Percentiles rank a stretch among this genome's conserved stretches.
Evolutionary conservation across 768 basidiomycete species (phyloP).

Genomic region (Tulasnella sp.): DNA sequence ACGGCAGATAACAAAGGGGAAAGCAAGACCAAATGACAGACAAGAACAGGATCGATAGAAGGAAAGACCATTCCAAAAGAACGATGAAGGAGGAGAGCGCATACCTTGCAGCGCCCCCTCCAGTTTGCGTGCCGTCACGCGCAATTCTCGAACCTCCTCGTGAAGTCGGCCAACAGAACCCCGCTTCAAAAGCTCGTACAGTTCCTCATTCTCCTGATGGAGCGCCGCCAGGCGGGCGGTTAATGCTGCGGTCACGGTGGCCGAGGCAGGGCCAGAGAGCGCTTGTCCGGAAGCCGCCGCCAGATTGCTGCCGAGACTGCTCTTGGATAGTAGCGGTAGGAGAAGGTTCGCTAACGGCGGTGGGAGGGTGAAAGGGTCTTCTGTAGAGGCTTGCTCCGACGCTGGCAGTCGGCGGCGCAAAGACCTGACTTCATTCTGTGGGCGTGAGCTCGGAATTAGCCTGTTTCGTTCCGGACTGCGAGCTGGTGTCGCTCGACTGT

Average conservation of each 20-base stretch:
- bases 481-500: slow-evolving; percentile 9
- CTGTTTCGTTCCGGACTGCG: not conserved
- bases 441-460: not conserved
- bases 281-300: slow-evolving; percentile 38
- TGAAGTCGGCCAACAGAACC: slow-evolving; percentile 22
- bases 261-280: slow-evolving; percentile 42
- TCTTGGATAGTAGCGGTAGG: slow-evolving; percentile 14
- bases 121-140: slow-evolving; percentile 61
- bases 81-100: slow-evolving; percentile 12
- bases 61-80: slow-evolving; percentile 26
- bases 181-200: slow-evolving; percentile 54
- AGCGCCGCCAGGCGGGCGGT: slow-evolving; percentile 66
- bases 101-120: slow-evolving; percentile 74
- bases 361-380: slow-evolving; percentile 53
- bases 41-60: slow-evolving; percentile 17
- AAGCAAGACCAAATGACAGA: not conserved
- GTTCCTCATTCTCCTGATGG: slow-evolving; percentile 84
- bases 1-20: slow-evolving; percentile 17
- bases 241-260: slow-evolving; percentile 61
- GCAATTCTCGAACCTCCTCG: slow-evolving; percentile 46
- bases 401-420: slow-evolving; percentile 56
- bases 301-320: slow-evolving; percentile 53
- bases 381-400: slow-evolving; percentile 32
- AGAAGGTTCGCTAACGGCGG: slow-evolving; percentile 65
- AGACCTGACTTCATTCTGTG: slow-evolving; percentile 67